Conservation (phyloP, 352 stramenopile genomes). For the Phytopythium cucurbitacearum region DNA sequence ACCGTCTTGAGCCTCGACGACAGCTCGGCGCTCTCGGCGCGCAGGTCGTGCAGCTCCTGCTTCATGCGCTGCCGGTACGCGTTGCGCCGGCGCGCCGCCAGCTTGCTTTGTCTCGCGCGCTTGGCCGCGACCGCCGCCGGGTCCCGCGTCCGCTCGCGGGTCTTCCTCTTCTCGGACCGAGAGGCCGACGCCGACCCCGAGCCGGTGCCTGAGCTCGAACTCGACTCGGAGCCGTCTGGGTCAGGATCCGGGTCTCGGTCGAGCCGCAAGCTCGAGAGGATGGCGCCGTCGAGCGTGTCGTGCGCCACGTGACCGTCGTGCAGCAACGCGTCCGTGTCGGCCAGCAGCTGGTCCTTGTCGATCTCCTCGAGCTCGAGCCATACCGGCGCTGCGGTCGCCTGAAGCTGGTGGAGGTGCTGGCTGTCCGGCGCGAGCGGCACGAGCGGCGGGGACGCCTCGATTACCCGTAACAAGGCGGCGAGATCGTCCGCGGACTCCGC, state of each 20-base stretch:
- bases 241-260: background rate
- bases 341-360: constrained; percentile 10
- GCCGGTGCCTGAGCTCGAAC: background rate
- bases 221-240: background rate
- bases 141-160: background rate
- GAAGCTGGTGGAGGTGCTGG: constrained; percentile 5
- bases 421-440: constrained; percentile 4
- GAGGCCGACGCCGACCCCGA: background rate
- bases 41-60: constrained; percentile 25
- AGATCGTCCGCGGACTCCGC: constrained; percentile 1
- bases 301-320: background rate
- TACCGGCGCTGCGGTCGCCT: background rate
- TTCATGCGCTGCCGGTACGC: constrained; percentile 32
- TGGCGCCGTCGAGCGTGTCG: background rate
- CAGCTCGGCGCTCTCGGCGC: constrained; percentile 21
- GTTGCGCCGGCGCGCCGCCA: constrained; percentile 21
- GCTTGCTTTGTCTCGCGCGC: constrained; percentile 6
- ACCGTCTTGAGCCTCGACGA: constrained; percentile 21
- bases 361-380: background rate
- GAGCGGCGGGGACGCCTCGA: constrained; percentile 6
- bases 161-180: background rate
- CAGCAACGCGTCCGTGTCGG: constrained; percentile 13
- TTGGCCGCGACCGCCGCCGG: background rate
- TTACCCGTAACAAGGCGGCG: constrained; percentile 4
- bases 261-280: background rate